Evolutionary conservation across 1,284 basidiomycete species (phyloP), one percentile per base, ranked within the genome.

Genomic region (Ceratorhiza oryzae-sativae): DNA sequence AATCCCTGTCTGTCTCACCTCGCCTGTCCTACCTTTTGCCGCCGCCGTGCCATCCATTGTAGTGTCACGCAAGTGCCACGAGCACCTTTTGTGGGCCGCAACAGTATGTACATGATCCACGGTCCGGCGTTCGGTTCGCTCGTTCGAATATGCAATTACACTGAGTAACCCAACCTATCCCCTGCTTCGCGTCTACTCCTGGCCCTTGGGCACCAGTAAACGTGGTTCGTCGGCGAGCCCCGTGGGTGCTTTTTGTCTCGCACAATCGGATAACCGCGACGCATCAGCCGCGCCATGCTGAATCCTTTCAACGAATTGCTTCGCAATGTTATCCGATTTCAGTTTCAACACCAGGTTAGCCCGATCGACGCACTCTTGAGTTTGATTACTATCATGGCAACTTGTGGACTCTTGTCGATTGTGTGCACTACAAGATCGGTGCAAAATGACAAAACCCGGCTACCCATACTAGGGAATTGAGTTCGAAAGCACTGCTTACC

Each of bases 131-230:
- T 70, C 65, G 65, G 53, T 23, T 27, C n/a, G 20, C 41, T 3
- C 23, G 8, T 39, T 13, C 25, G 5, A 42, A 58, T 58, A 70
- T 70, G 51, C 36, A 59, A 59, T 59, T 59, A 23, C 5, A 53
- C 27, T 53, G 27, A 30, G 49, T 20, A 30, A 30, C 30, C 49
- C 62, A 65, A 58, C 41, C 55, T 41, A 25, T 41, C n/a, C 13
- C 51, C 5, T n/a, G 25, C 65, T 70, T 70, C 65, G 25, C 55
- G 23, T 25, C 65, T 32, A 55, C 51, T 68, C 25, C 25, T 23
- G 49, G 41, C 6, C 30, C 53, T 48, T 65, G 15, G 48, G 20
- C 65, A 36, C 45, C 55, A 53, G 55, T 20, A 55, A 70, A 70
- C 65, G 65, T 70, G 65, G 51, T 39, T 32, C 65, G 27, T 42